A percentile compares a stretch with the other conserved stretches of the same genome.
Evolutionary conservation across 176 grass and related monocot genomes (phyloP).

Genomic region (Alopecurus myosuroides): DNA sequence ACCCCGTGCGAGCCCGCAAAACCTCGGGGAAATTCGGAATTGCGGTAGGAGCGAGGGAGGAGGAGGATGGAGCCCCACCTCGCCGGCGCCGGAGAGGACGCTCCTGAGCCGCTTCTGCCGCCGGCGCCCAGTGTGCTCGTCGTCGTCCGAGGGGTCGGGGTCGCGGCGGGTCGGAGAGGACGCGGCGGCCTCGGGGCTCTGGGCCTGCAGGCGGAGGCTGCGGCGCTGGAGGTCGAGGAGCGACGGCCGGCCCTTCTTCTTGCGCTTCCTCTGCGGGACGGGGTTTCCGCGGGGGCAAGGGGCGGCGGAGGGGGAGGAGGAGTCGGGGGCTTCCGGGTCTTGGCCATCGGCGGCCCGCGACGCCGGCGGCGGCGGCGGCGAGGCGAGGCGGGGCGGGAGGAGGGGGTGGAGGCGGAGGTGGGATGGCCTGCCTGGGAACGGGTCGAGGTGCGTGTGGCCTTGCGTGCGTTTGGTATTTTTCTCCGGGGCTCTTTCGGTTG

Average conservation of each 20-base stretch:
- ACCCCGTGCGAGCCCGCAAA: background rate
- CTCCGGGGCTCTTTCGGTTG: constrained; percentile 22
- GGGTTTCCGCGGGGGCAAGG: constrained; percentile 9
- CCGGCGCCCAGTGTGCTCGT: constrained; percentile 27
- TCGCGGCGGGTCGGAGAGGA: constrained; percentile 4
- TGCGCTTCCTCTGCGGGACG: constrained; percentile 31
- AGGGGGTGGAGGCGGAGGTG: constrained; percentile 13
- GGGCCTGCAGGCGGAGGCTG: constrained; percentile 53
- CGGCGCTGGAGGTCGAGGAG: constrained; percentile 65
- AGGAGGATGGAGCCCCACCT: constrained; percentile 18
- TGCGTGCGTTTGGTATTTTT: constrained; percentile 62
- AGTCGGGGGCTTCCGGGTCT: constrained; percentile 34
- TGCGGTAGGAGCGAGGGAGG: background rate
- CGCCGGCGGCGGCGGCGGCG: constrained; percentile 17
- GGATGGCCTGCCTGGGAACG: constrained; percentile 37
- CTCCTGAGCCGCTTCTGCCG: constrained; percentile 53
- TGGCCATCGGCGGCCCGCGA: constrained; percentile 34
- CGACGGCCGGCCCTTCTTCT: constrained; percentile 67
- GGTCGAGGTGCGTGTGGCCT: constrained; percentile 59
- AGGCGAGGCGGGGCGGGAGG: background rate
- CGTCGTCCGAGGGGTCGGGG: constrained; percentile 25
- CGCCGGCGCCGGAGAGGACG: constrained; percentile 46
- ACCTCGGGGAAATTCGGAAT: constrained; percentile 14
- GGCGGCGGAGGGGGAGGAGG: background rate
- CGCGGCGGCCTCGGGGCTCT: constrained; percentile 34